Evolutionary conservation across 1,284 basidiomycete genomes (phyloP).

Genomic region (Boletus sp.): DNA sequence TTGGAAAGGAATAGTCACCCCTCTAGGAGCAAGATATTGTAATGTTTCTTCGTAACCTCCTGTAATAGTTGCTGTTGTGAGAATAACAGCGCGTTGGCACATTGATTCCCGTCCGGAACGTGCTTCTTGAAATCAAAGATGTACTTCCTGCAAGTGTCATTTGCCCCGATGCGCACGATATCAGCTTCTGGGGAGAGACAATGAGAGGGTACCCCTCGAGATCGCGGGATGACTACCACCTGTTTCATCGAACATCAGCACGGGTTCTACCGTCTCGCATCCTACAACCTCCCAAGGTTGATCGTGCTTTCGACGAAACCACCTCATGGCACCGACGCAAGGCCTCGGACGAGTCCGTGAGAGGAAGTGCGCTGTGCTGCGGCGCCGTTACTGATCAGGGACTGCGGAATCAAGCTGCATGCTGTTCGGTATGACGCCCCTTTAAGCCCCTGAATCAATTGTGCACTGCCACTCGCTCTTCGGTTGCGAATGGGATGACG

Average conservation of each 20-base stretch:
- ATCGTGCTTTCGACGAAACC: conserved; percentile 52
- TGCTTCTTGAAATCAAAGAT: conserved; percentile 58
- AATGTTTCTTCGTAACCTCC: conserved; percentile 54
- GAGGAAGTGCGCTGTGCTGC: conserved; percentile 15
- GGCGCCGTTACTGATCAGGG: conserved; percentile 17
- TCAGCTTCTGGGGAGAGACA: conserved; percentile 51
- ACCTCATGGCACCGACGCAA: conserved; percentile 30
- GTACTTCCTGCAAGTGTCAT: conserved; percentile 57
- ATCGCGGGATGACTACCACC: conserved; percentile 46
- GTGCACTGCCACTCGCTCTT: conserved; percentile 22
- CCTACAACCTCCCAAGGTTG: conserved; percentile 76
- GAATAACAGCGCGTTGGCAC: conserved; percentile 56
- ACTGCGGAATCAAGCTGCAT: conserved; percentile 1
- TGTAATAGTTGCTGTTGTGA: conserved; percentile 62
- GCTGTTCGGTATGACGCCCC: conserved; percentile 12
- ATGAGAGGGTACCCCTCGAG: conserved; percentile 10
- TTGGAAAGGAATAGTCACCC: conserved; percentile 45
- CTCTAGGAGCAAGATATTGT: conserved; percentile 64
- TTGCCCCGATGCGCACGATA: conserved; percentile 49
- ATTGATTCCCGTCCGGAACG: conserved; percentile 38
- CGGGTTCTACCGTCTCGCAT: conserved; percentile 58
- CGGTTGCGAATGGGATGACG: conserved; percentile 3
- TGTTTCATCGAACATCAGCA: conserved; percentile 61
- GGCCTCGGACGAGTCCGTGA: conserved; percentile 14
- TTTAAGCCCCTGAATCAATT: conserved; percentile 11